These are phyloP conservation scores for Aurantiochytrium sp. DNA, from an alignment of 108 stramenopile genomes.

Conservation along the genomic window DNA sequence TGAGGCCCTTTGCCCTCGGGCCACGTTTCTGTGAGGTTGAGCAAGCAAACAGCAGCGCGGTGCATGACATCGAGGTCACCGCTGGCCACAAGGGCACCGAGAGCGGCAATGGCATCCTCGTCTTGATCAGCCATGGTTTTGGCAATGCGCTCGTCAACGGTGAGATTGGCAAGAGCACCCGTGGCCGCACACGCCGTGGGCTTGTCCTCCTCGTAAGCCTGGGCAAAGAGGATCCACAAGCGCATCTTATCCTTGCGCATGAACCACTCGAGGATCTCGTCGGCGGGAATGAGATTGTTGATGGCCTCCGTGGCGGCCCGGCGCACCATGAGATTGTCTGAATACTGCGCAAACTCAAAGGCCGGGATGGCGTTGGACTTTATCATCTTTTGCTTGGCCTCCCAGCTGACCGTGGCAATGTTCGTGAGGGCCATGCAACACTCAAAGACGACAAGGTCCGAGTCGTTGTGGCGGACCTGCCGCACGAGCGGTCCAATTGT, in stretches of 20 bases:
- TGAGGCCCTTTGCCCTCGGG: neutral
- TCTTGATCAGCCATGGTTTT: neutral
- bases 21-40: neutral
- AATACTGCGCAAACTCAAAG: constrained; percentile 81
- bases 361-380: constrained; percentile 60
- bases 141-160: constrained; percentile 16
- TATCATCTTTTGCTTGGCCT: constrained; percentile 74
- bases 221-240: constrained; percentile 75
- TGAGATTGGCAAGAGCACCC: constrained; percentile 23
- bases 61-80: constrained; percentile 2
- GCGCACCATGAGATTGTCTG: constrained; percentile 84
- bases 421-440: constrained; percentile 85
- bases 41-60: neutral
- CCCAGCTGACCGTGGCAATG: constrained; percentile 69
- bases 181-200: constrained; percentile 2
- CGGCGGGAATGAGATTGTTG: constrained; percentile 75
- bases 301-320: constrained; percentile 88
- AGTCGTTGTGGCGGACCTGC: constrained; percentile 71
- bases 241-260: constrained; percentile 63
- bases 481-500: constrained; percentile 75
- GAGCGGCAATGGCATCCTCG: neutral
- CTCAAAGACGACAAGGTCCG: constrained; percentile 85
- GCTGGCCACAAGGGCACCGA: neutral
- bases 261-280: constrained; percentile 65
- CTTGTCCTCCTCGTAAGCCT: neutral